Conservation (phyloP, 768 basidiomycete genomes). For the Termitomyces sp. region DNA sequence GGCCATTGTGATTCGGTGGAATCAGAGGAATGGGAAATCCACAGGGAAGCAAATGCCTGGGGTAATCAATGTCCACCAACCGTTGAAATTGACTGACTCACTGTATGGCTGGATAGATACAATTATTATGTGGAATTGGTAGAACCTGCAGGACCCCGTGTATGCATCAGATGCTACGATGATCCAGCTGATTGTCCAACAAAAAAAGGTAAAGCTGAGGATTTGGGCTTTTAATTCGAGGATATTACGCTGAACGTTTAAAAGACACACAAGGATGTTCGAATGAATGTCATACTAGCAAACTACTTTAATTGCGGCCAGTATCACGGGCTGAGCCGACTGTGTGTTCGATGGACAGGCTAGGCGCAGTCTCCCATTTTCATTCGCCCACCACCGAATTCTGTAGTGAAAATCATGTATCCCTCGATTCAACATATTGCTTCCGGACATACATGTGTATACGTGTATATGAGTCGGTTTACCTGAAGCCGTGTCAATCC, state of each 20-base stretch:
- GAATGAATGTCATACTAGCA: slow-evolving; percentile 42
- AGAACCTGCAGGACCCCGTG: slow-evolving; percentile 44
- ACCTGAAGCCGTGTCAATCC: too few species aligned
- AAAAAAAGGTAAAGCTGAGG: slow-evolving; percentile 31
- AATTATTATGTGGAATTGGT: slow-evolving; percentile 58
- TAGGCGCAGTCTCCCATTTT: background rate
- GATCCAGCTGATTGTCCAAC: slow-evolving; percentile 48
- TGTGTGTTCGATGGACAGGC: background rate
- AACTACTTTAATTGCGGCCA: slow-evolving; percentile 50
- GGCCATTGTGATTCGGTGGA: slow-evolving; percentile 61
- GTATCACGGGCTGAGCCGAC: slow-evolving; percentile 1
- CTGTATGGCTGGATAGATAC: slow-evolving; percentile 26
- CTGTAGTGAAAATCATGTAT: too few species aligned
- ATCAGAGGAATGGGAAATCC: slow-evolving; percentile 46
- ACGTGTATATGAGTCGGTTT: too few species aligned
- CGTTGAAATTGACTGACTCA: background rate
- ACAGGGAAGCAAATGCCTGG: slow-evolving; percentile 42
- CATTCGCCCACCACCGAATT: too few species aligned
- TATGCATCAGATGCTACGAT: slow-evolving; percentile 57
- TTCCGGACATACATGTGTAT: too few species aligned
- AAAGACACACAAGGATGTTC: slow-evolving; percentile 49
- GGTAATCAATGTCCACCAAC: slow-evolving; percentile 22
- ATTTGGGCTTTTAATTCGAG: background rate
- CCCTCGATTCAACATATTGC: too few species aligned
- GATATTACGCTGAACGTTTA: background rate